phyloP scores from a whole-genome alignment of 345 rosid genomes.

The Euphorbia lathyris region DNA sequence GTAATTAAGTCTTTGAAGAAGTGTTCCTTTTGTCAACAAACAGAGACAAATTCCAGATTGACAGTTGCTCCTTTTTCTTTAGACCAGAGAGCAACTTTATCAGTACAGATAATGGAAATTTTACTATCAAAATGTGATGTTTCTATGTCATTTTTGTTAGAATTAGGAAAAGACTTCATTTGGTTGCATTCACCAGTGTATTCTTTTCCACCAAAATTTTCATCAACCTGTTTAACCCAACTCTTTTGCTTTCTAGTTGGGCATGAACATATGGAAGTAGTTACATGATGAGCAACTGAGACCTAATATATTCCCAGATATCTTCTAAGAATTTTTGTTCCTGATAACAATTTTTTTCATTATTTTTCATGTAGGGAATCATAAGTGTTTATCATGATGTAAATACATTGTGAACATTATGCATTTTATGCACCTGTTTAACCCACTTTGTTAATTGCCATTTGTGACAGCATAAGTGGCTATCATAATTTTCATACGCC shows the following conservation, averaged over 20 bases:
- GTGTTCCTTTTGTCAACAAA: neutral
- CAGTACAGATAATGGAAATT: neutral
- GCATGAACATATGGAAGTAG: neutral
- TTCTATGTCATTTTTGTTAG: neutral
- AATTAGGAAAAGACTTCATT: neutral
- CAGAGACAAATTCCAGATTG: neutral
- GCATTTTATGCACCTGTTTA: neutral
- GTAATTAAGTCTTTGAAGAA: constrained; percentile 29
- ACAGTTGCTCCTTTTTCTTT: neutral
- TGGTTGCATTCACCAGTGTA: neutral
- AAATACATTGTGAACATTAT: neutral
- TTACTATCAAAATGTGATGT: neutral
- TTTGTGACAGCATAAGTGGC: neutral
- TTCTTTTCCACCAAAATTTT: neutral
- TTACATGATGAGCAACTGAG: neutral
- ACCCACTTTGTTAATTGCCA: neutral
- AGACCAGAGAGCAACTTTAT: neutral
- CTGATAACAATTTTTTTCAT: neutral
- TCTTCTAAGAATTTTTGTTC: neutral
- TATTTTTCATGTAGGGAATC: neutral
- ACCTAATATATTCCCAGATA: neutral
- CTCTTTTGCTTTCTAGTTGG: neutral
- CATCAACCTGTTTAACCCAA: neutral
- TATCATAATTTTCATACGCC: neutral
- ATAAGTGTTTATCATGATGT: neutral